A percentile compares a stretch with the other conserved stretches of the same genome.
phyloP scores from a whole-genome alignment of 2,329 filamentous ascomycete genomes.

The Chaetomium sp. region DNA sequence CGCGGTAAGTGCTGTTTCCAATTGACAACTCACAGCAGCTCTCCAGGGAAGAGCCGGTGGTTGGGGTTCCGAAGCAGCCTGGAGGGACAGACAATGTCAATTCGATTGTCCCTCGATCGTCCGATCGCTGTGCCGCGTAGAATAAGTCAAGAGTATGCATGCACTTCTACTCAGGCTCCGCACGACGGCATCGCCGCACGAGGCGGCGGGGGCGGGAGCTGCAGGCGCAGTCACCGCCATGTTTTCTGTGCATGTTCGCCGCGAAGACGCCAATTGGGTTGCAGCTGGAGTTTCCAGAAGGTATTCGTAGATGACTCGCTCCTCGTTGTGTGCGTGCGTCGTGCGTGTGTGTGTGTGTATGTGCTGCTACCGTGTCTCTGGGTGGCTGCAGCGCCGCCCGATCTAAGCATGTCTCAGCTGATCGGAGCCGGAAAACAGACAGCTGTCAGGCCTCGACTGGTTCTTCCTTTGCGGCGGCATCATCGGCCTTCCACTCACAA shows the following conservation, averaged over 20 bases:
- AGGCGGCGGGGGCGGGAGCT: conserved; percentile 1
- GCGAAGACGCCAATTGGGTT: neutral
- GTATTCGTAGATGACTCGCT: neutral
- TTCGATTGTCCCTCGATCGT: neutral
- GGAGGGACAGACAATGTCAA: neutral
- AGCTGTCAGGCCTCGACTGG: conserved; percentile 8
- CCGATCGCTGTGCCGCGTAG: neutral
- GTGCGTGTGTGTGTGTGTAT: neutral
- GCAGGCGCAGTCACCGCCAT: conserved; percentile 1
- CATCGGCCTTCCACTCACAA: neutral
- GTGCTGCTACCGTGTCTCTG: conserved; percentile 1
- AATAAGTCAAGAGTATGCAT: neutral
- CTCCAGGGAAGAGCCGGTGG: neutral
- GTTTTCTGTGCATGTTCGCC: neutral
- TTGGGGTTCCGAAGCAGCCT: neutral
- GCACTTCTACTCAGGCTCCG: neutral
- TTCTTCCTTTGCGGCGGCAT: neutral
- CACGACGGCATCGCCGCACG: neutral
- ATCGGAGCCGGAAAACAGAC: neutral
- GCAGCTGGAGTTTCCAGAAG: conserved; percentile 14
- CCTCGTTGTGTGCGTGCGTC: neutral
- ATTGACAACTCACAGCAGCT: conserved; percentile 9
- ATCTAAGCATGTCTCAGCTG: conserved; percentile 12
- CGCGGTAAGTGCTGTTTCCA: conserved; percentile 6
- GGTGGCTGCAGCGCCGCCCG: neutral